Conservation (phyloP, 257 asterid genomes). For the Gentiana macrophylla region DNA sequence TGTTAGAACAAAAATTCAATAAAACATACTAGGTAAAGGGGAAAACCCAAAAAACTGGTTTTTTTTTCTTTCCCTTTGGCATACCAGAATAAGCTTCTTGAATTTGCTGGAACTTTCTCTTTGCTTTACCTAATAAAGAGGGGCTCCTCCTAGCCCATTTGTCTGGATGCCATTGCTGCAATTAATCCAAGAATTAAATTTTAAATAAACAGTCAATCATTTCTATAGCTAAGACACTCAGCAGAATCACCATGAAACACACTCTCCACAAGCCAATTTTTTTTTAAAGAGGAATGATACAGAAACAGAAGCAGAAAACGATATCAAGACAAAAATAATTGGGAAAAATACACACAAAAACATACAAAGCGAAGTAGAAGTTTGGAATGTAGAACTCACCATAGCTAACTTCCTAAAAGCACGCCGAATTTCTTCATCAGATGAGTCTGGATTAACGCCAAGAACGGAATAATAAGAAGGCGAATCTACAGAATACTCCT, state of each 20-base stretch:
- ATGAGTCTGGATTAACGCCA: slow-evolving; percentile 42
- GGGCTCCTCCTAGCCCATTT: slow-evolving; percentile 50
- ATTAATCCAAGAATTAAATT: slow-evolving; percentile 1
- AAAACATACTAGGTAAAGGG: background rate
- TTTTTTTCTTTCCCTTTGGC: no score
- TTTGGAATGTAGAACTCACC: slow-evolving; percentile 27
- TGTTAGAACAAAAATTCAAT: background rate
- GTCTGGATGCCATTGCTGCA: slow-evolving; percentile 96
- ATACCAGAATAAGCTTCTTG: slow-evolving; percentile 93
- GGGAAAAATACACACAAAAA: background rate
- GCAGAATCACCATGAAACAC: background rate
- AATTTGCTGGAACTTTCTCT: slow-evolving; percentile 63
- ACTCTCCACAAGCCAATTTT: background rate
- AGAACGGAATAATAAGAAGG: slow-evolving; percentile 47
- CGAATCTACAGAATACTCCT: slow-evolving; percentile 20
- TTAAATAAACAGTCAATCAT: background rate
- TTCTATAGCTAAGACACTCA: no score
- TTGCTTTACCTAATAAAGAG: slow-evolving; percentile 51
- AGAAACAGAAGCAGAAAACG: background rate
- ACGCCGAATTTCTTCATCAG: slow-evolving; percentile 56
- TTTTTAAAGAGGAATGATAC: no score
- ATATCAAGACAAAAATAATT: background rate
- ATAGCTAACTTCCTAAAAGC: slow-evolving; percentile 77
- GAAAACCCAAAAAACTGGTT: background rate
- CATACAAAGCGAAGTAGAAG: background rate